These are phyloP conservation scores for Ophiostoma sp. DNA, from an alignment of 2,329 filamentous ascomycete genomes.

Conservation along the genomic window DNA sequence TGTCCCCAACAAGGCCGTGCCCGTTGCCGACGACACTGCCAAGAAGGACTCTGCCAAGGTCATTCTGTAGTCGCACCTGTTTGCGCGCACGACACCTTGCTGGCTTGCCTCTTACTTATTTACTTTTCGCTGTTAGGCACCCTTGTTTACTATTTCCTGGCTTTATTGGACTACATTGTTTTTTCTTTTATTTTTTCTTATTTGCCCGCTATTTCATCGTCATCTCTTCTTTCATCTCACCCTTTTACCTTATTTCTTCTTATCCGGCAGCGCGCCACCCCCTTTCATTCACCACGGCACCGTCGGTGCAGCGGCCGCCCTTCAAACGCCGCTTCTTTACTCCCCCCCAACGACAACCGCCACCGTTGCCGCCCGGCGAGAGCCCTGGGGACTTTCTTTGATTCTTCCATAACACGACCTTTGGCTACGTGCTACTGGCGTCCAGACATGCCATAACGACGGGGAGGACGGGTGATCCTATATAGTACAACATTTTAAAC, in stretches of 20 bases:
- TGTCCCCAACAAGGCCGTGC: constrained; percentile 20
- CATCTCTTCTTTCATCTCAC: neutral
- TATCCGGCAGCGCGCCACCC: constrained; percentile 12
- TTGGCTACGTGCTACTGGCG: neutral
- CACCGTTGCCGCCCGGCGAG: too few relatives aligned
- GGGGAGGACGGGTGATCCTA: constrained; percentile 13
- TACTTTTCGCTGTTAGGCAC: constrained; percentile 2
- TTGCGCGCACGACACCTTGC: neutral
- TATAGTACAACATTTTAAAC: neutral
- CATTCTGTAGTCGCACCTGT: neutral
- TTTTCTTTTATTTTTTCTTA: constrained; percentile 8
- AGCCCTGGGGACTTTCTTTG: too few relatives aligned
- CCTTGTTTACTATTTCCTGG: constrained; percentile 6
- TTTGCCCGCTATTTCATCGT: constrained; percentile 9
- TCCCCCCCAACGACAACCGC: too few relatives aligned
- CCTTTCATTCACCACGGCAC: constrained; percentile 17
- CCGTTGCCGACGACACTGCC: neutral
- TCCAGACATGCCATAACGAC: constrained; percentile 14
- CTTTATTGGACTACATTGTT: neutral
- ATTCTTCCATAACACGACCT: neutral
- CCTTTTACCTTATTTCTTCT: constrained; percentile 4
- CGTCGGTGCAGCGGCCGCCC: too few relatives aligned
- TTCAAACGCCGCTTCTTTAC: too few relatives aligned
- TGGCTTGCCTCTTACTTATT: neutral
- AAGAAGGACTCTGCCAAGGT: neutral